Evolutionary conservation across 2,329 filamentous ascomycete genomes (phyloP), one percentile per base, ranked within the genome.

Genomic region (Chalaropsis ovoidea): DNA sequence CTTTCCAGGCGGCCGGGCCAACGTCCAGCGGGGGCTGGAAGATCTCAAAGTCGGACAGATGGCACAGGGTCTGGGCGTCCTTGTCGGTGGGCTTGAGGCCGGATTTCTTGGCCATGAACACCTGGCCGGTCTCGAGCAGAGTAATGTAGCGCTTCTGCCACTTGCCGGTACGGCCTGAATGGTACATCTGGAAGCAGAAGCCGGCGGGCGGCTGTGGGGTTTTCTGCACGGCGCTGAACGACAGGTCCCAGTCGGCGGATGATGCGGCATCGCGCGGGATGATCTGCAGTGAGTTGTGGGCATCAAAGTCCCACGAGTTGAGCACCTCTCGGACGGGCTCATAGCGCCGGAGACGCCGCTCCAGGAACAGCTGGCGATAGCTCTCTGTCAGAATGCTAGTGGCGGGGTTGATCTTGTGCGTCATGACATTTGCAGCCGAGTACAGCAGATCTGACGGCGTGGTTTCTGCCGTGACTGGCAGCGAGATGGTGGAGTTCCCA

Each of bases 1-100:
- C 81, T 71, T 87, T 88, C 45, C 83, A 80, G 19, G 66, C 66
- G 7, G 63, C 41, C 17, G 62, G 62, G n/a, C 65, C 65, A 62
- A 67, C 65, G 47, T 67, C 65, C n/a, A 47, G 15, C 4, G 85
- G 90, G 1, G 90, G 88, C 0, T 81, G 83, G 76, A 96, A 96
- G 61, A 96, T 88, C 72, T 97, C 93, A 74, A 93, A 96, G 75
- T 96, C 92, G 1, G 89, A 90, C 61, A 97, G 75, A 75, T 95
- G 90, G 73, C 90, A 96, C 42, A 96, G 78, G 68, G 83, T 87
- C 13, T 80, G 76, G 41, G 81, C 78, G 63, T 92, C 87, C 73
- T 90, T 89, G 61, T 86, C 83, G 0, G 77, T 76, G 3, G 78
- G 73, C 66, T 79, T 81, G 13, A 84, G 79, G n/a, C 81, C 77